Percentiles rank a stretch among this genome's conserved stretches.
These are phyloP conservation scores for Diaporthe capsici DNA, from an alignment of 2,329 filamentous ascomycete species.

Conservation along the genomic window DNA sequence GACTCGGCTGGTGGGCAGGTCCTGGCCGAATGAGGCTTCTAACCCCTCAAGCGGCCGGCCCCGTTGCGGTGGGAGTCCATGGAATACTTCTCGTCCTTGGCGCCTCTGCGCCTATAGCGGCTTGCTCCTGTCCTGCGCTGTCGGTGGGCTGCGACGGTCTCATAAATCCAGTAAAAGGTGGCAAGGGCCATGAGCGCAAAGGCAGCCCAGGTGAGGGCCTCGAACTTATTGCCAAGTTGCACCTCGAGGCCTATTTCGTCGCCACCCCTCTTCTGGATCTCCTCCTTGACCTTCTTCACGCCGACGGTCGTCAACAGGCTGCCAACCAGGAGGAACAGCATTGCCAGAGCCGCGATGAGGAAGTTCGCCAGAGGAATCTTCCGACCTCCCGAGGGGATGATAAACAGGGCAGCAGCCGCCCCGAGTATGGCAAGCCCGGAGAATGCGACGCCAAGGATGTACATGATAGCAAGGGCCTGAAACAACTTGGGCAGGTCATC, in stretches of 20 bases:
- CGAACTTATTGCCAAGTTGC: constrained; percentile 58
- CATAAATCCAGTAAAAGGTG: constrained; percentile 57
- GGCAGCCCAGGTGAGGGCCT: constrained; percentile 62
- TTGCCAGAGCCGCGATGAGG: constrained; percentile 53
- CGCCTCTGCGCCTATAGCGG: background rate
- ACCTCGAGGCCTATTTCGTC: constrained; percentile 61
- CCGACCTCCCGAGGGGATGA: constrained; percentile 37
- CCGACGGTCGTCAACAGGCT: constrained; percentile 60
- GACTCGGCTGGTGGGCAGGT: too few relatives aligned
- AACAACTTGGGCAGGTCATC: constrained; percentile 65
- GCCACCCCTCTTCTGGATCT: constrained; percentile 58
- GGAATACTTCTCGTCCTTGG: constrained; percentile 29
- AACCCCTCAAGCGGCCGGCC: background rate
- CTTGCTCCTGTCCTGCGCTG: constrained; percentile 46
- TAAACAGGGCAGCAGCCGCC: constrained; percentile 52
- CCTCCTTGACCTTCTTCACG: constrained; percentile 55
- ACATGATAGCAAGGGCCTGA: constrained; percentile 63
- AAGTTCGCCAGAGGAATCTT: constrained; percentile 54
- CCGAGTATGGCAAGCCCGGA: constrained; percentile 60
- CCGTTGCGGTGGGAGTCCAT: constrained; percentile 36
- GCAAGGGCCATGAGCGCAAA: constrained; percentile 59
- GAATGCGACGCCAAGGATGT: constrained; percentile 59
- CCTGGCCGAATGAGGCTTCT: too few relatives aligned
- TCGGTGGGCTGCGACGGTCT: constrained; percentile 50
- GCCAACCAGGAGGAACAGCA: constrained; percentile 55